These are phyloP conservation scores for Cryptosporidium xiaoi DNA, from an alignment of 169 alveolate genomes.

Conservation along the genomic window DNA sequence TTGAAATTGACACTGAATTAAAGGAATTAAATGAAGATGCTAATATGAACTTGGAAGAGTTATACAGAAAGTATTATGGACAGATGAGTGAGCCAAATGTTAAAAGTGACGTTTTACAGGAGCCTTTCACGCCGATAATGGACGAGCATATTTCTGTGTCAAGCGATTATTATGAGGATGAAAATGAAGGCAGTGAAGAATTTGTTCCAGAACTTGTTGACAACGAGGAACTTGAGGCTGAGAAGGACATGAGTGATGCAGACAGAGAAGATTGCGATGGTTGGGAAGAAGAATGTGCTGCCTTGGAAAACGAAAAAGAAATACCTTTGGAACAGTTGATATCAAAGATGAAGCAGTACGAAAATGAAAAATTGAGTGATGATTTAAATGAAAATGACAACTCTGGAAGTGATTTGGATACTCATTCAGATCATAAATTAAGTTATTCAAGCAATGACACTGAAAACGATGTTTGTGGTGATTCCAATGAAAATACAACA, in stretches of 20 bases:
- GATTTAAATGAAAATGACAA: no score
- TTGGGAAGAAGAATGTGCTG: slow-evolving; percentile 63
- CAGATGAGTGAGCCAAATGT: background rate
- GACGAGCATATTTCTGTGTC: background rate
- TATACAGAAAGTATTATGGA: slow-evolving; percentile 39
- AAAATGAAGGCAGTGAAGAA: background rate
- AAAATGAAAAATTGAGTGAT: background rate
- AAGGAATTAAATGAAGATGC: slow-evolving; percentile 75
- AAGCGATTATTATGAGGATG: background rate
- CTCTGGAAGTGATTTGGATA: background rate
- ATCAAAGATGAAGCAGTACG: slow-evolving; percentile 1
- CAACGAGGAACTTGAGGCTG: slow-evolving; percentile 14
- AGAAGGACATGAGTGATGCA: slow-evolving; percentile 23
- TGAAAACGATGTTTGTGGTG: slow-evolving; percentile 74
- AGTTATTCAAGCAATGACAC: background rate
- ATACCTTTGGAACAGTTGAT: slow-evolving; percentile 39
- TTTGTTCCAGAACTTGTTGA: background rate
- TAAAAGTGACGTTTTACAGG: slow-evolving; percentile 1
- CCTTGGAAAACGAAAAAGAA: slow-evolving; percentile 73
- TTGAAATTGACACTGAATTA: slow-evolving; percentile 74
- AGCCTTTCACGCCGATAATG: slow-evolving; percentile 1
- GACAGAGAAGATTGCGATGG: slow-evolving; percentile 22
- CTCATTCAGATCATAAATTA: background rate
- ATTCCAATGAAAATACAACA: slow-evolving; percentile 63
- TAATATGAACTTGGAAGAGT: slow-evolving; percentile 62